Conservation (phyloP, 2,329 filamentous ascomycete species). For the Myriosclerotinia curreyana region DNA sequence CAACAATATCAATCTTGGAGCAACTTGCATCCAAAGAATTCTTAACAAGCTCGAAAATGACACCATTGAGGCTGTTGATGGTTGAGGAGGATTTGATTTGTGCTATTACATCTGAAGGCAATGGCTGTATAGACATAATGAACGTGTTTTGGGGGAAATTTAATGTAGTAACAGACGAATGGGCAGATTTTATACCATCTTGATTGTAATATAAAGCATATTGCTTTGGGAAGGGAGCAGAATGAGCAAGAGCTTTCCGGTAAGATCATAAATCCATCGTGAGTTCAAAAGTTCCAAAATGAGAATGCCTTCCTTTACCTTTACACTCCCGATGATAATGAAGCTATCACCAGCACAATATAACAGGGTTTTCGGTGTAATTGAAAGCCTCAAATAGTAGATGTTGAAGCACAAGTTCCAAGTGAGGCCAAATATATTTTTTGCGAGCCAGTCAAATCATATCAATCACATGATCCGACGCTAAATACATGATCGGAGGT, state of each 20-base stretch:
- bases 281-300: neutral
- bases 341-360: neutral
- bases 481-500: neutral
- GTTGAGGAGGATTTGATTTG: conserved; percentile 83
- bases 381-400: neutral
- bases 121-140: conserved; percentile 58
- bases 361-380: neutral
- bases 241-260: conserved; percentile 19
- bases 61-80: conserved; percentile 71
- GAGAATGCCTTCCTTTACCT: neutral
- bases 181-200: neutral
- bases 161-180: neutral
- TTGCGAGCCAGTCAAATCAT: no score
- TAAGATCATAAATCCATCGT: neutral
- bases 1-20: conserved; percentile 61
- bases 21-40: conserved; percentile 84
- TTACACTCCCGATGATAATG: neutral
- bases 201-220: neutral
- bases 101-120: conserved; percentile 68
- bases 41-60: conserved; percentile 68
- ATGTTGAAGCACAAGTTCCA: neutral
- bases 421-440: no score
- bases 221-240: neutral
- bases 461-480: neutral
- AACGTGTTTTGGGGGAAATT: neutral